A percentile compares a stretch with the other conserved stretches of the same genome.
Conservation (phyloP, 495 filamentous ascomycete species). For the Podospora bellae-mahoneyi region DNA sequence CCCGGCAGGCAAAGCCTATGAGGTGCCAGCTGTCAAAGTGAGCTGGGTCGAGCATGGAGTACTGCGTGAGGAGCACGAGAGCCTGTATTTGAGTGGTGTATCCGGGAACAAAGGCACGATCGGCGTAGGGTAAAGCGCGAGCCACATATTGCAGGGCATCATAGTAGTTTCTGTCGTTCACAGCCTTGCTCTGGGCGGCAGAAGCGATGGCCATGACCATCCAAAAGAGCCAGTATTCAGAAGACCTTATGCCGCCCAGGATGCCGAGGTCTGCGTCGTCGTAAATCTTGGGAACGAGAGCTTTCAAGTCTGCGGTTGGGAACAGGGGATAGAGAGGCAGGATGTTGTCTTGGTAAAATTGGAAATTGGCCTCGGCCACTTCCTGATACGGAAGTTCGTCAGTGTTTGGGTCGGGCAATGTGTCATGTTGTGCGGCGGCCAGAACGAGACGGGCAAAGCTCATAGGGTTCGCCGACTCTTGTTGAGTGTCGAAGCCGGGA, state of each 20-base stretch:
- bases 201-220: conserved; percentile 84
- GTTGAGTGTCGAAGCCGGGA: conserved; percentile 66
- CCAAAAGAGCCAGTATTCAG: conserved; percentile 80
- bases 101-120: conserved; percentile 77
- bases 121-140: conserved; percentile 69
- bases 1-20: conserved; percentile 80
- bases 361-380: conserved; percentile 61
- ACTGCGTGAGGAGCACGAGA: conserved; percentile 77
- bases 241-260: conserved; percentile 42
- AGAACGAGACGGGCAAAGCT: conserved; percentile 82
- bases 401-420: conserved; percentile 52
- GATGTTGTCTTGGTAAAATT: conserved; percentile 79
- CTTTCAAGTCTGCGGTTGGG: conserved; percentile 67
- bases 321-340: conserved; percentile 78
- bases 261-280: conserved; percentile 57
- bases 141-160: conserved; percentile 64
- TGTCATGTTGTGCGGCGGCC: conserved; percentile 65
- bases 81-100: conserved; percentile 80
- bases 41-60: conserved; percentile 79
- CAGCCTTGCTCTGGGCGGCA: conserved; percentile 64
- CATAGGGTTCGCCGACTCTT: conserved; percentile 72
- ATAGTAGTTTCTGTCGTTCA: conserved; percentile 59
- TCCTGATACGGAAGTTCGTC: conserved; percentile 64
- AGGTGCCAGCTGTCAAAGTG: conserved; percentile 91
- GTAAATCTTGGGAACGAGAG: conserved; percentile 76